A percentile compares a stretch with the other conserved stretches of the same genome.
Evolutionary conservation across 345 rosid genomes (phyloP).

Genomic region (Salix suchowensis): DNA sequence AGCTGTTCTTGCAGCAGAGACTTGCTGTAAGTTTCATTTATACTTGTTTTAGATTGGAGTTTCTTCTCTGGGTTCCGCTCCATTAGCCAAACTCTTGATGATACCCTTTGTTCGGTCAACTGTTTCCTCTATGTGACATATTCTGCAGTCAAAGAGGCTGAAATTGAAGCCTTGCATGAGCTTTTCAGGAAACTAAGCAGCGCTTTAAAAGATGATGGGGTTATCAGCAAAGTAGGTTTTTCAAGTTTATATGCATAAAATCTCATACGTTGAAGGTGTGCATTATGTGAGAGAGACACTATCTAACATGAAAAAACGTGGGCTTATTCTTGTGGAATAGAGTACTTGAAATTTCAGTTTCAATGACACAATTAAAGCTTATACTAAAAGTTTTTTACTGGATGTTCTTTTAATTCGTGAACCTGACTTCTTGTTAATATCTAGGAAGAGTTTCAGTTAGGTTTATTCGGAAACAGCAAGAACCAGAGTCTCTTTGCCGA

Average conservation of each 20-base stretch:
- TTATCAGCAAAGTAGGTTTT: slow-evolving; percentile 52
- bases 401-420: no score
- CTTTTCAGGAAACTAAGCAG: slow-evolving; percentile 61
- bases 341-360: no score
- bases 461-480: slow-evolving; percentile 53
- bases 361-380: no score
- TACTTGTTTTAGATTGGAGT: background rate
- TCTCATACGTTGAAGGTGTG: background rate
- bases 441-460: slow-evolving; percentile 73
- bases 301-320: no score
- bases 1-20: slow-evolving; percentile 32
- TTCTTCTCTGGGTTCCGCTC: background rate
- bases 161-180: slow-evolving; percentile 50
- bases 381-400: no score
- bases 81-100: background rate
- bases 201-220: slow-evolving; percentile 50
- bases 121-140: background rate
- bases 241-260: background rate
- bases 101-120: background rate
- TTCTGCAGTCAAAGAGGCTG: slow-evolving; percentile 49
- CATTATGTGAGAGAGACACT: no score
- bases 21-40: slow-evolving; percentile 7
- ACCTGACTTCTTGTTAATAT: background rate
- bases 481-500: slow-evolving; percentile 44
- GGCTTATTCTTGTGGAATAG: no score